phyloP scores from a whole-genome alignment of 768 basidiomycete species.

The Trametes maxima region DNA sequence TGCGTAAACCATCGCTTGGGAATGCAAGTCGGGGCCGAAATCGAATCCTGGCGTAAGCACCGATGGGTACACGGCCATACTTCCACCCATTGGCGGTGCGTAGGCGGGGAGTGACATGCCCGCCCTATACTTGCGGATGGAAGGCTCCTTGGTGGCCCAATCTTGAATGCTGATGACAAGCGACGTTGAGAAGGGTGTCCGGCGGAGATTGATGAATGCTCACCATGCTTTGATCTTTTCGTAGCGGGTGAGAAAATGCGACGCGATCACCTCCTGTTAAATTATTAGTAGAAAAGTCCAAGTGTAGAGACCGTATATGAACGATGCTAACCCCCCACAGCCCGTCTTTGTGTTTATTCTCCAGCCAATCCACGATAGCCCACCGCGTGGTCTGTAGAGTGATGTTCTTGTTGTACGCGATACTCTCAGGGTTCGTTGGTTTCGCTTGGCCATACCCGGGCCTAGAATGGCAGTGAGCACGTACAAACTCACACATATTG shows the following conservation, averaged over 20 bases:
- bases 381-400: constrained; percentile 47
- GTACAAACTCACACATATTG: neutral
- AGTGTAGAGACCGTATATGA: neutral
- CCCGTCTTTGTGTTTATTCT: constrained; percentile 42
- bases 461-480: constrained; percentile 32
- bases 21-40: too few relatives aligned
- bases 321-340: constrained; percentile 48
- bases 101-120: neutral
- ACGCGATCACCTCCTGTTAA: constrained; percentile 50
- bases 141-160: constrained; percentile 37
- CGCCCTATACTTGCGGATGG: constrained; percentile 30
- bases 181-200: neutral
- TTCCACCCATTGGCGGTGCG: too few relatives aligned
- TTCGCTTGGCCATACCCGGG: constrained; percentile 51
- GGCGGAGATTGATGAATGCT: constrained; percentile 20
- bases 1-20: too few relatives aligned
- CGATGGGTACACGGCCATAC: too few relatives aligned
- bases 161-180: constrained; percentile 34
- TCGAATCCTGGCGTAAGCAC: too few relatives aligned
- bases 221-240: constrained; percentile 47
- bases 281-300: neutral
- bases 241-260: constrained; percentile 48
- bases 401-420: constrained; percentile 50
- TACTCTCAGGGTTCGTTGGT: constrained; percentile 37
- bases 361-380: constrained; percentile 58